These are phyloP conservation scores for Podaxis sp. DNA, from an alignment of 768 basidiomycete genomes.

Conservation along the genomic window DNA sequence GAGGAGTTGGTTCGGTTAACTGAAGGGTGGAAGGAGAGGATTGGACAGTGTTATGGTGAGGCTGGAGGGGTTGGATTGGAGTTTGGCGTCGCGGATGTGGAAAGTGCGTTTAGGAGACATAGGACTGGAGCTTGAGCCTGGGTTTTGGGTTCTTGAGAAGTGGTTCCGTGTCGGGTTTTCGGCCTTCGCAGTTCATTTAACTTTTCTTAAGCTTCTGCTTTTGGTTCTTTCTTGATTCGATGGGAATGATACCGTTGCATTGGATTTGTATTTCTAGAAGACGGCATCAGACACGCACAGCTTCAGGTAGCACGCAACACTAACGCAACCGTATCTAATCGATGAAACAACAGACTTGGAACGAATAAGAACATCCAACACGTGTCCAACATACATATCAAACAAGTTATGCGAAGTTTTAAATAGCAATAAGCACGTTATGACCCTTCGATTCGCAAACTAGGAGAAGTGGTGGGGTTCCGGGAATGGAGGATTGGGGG, in stretches of 20 bases:
- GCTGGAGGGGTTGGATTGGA: slow-evolving; percentile 64
- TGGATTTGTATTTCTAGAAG: slow-evolving; percentile 10
- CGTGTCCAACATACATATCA: slow-evolving; percentile 4
- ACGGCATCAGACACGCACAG: not conserved
- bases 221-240: slow-evolving; percentile 10
- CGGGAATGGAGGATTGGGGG: slow-evolving; percentile 35
- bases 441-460: not conserved
- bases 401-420: not conserved
- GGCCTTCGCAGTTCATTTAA: not conserved
- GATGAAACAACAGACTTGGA: not conserved
- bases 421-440: slow-evolving; percentile 12
- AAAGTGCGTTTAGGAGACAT: slow-evolving; percentile 74
- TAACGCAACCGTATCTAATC: not conserved
- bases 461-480: slow-evolving; percentile 32
- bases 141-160: not conserved
- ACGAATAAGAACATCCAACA: not conserved
- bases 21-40: slow-evolving; percentile 62
- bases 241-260: not conserved
- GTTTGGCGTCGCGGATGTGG: slow-evolving; percentile 72
- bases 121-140: slow-evolving; percentile 23
- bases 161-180: not conserved
- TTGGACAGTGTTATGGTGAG: slow-evolving; percentile 79
- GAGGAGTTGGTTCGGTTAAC: slow-evolving; percentile 77
- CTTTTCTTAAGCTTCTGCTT: not conserved
- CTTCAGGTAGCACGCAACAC: not conserved